Base-by-base conservation (phyloP, 2,329 filamentous ascomycete species). In the Colletotrichum sp. region DNA sequence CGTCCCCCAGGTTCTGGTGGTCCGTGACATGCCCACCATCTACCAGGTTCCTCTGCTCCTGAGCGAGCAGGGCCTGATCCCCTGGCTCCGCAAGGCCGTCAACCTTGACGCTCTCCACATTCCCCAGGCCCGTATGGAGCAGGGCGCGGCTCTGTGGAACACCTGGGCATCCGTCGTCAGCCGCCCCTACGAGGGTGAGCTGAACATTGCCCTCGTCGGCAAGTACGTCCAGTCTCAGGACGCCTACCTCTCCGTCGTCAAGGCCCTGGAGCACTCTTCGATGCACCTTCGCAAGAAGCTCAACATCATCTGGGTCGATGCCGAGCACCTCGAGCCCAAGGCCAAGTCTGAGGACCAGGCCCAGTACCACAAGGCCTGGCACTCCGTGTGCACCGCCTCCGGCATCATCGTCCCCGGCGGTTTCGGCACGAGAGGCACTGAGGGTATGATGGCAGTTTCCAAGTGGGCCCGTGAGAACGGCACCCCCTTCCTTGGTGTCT, bases 1-100 rank as follows among this genome's bases (percentile, higher is more conserved):
- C 70, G 87, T 91, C 13, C 91, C 96, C 78, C 95, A 98, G 82
- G 95, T 98, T 58, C 88, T 98, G 77, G 94, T 92, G n/a, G 96
- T 99, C 13, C 93, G 94, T 79, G 94, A 98, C 83, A 95, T 98
- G 85, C 89, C 93, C 25, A 96, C 96, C 15, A 97, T 95, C 68
- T 99, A 99, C 86, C 96, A 98, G 78, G 96, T 98, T 4, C 97
- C 97, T 1, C 89, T 98, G n/a, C 93, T 98, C 28, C 93, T 98
- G 16, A 91, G 96, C 79, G 90, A 96, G 79, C 95, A 98, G 86
- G 91, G 93, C 28, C 88, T 98, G 3, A 87, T 96, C 10, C 84
- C 88, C 15, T 90, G 92, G n/a, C 87, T 98, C 70, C 89, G 89
- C 48, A 86, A 89, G 22, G 89, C 92, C 22, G 88, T 98, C 36